Percentiles rank a stretch among this genome's conserved stretches.
Conservation (phyloP, 2,329 filamentous ascomycete species). For the Colletotrichum scovillei region DNA sequence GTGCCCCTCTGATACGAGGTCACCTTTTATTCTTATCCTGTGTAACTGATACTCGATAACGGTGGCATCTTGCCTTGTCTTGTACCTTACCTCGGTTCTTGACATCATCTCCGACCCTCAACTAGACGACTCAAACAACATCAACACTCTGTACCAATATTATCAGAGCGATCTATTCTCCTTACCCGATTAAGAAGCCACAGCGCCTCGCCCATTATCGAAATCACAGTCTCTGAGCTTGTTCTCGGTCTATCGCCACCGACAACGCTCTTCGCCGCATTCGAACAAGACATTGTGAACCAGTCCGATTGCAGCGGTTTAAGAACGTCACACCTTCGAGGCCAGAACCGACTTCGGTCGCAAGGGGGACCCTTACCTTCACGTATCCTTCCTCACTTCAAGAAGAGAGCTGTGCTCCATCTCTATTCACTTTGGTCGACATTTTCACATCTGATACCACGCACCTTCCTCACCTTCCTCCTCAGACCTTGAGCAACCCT, state of each 20-base stretch:
- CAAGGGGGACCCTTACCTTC: neutral
- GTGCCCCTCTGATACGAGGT: constrained; percentile 6
- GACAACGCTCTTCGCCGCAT: constrained; percentile 26
- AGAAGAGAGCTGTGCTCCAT: constrained; percentile 19
- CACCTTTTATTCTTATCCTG: neutral
- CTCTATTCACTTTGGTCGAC: neutral
- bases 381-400: neutral
- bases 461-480: neutral
- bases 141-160: neutral
- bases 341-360: neutral
- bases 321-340: constrained; percentile 2
- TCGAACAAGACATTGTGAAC: constrained; percentile 10
- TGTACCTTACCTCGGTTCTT: neutral
- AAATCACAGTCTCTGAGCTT: neutral
- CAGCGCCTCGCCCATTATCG: neutral
- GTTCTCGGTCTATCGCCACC: constrained; percentile 11
- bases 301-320: constrained; percentile 1
- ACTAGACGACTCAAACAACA: too few species aligned
- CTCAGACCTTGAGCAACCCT: neutral
- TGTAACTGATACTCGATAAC: constrained; percentile 12
- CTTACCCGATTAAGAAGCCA: neutral
- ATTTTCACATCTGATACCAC: constrained; percentile 3
- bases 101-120: neutral
- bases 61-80: neutral
- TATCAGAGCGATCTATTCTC: neutral